Base-by-base conservation (phyloP, 805 yeast genomes). In the Ogataea pilisensis region DNA sequence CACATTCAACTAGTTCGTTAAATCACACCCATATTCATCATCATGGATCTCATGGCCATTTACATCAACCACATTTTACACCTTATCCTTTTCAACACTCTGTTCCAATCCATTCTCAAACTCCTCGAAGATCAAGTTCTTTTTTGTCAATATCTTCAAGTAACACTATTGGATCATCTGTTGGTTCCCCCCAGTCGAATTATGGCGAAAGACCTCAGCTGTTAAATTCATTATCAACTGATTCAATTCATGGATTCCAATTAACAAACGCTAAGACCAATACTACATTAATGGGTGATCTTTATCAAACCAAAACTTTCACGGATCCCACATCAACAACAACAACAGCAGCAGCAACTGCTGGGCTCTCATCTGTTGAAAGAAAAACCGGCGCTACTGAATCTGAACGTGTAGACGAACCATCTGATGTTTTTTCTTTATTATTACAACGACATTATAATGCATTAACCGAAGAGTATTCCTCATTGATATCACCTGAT, bases 261-360 rank as follows among this genome's bases (percentile, higher is more conserved):
- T 39, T 61, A 24, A 48, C 61, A 1, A 62, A 59, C 33, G 40
- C 63, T 2, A 60, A 60, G 38, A 61, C 65, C 2, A 60, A 62
- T 41, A 54, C 65, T 11, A 60, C 66, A 1, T 38, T 61, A 14
- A 59, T 59, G 61, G 64, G 58, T 33, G 66, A 60, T 35, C 38
- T 60, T 13, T 59, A 61, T 43, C 59, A 55, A 42, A 50, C 62
- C 2, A 60, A 51, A 35, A 60, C 65, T 1, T 60, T 56, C 29
- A 60, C 64, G 0, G 64, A 52, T 34, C 31, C 43, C 4, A 35
- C 24, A 18, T 20, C 21, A 6, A 14, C 25, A 13, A 29, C 13
- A 3, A 8, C 13, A 8, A n/a, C n/a, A 17, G 12, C 29, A 35
- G n/a, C 8, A 26, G n/a, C 25, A 35, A 22, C 30, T 26, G 14